Base-by-base conservation (phyloP, 1,139 yeast species). In the Citeromyces hawaiiensis region DNA sequence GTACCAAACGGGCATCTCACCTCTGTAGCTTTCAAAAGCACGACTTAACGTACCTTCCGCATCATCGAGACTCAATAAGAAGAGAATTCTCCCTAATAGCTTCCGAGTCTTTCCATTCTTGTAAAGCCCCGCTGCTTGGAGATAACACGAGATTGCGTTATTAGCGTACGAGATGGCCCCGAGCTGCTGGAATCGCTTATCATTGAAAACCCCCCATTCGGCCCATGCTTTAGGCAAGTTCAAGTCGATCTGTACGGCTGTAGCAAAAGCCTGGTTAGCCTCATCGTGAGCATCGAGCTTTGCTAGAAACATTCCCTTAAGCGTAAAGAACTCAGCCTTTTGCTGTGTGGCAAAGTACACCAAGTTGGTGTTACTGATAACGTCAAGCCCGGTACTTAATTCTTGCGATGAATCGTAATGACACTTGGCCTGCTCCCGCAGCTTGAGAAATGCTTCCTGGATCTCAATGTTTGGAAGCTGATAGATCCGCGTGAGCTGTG, bases 141-240 rank as follows among this genome's bases (percentile, higher is more conserved):
- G 68, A 57, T 88, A 93, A 57, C 98, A 93, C 53, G 94, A 82
- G 38, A 93, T 80, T 2, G 99, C 97, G 56, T 88, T 87, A 47
- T 87, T 81, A 11, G 97, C 98, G 57, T 78, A 83, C 21, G 77
- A 76, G 64, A 85, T 76, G 51, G 86, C 94, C 39, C 68, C 74
- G 1, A 94, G 91, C 49, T 86, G 95, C 49, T 85, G 83, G 57
- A 86, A 80, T 39, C 96, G 67, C 37, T 81, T 75, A 49, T 93
- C 98, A 55, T 87, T 91, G 62, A 87, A 93, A 55, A 77, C 76
- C 45, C 98, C 99, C 98, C 98, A 93, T 57, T 93, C 97, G 2
- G 97, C 97, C 99, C 99, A 93, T 0, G 98, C 98, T 54, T 91
- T 91, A 2, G 98, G 96, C 41, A 91, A 63, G 51, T 87, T 86